Evolutionary conservation across 2,329 filamentous ascomycete species (phyloP).

Genomic region (Emydomyces testavorans): DNA sequence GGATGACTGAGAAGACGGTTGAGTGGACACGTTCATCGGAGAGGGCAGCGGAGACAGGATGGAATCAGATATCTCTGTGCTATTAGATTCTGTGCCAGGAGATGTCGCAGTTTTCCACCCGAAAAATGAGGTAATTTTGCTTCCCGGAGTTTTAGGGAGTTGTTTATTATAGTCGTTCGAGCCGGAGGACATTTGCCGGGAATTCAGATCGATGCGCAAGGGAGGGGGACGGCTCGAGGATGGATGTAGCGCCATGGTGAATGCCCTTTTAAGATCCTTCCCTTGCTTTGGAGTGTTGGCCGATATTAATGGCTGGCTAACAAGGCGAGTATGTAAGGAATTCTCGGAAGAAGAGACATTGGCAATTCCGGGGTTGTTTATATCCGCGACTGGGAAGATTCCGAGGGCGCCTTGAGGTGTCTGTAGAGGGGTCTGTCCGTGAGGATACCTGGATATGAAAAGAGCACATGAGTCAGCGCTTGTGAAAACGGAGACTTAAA

Average conservation of each 20-base stretch:
- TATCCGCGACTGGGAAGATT: conserved; percentile 15
- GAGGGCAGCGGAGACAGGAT: conserved; percentile 49
- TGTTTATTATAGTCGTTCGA: conserved; percentile 25
- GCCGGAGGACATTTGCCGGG: conserved; percentile 27
- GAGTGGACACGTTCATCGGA: conserved; percentile 35
- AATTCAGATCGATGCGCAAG: conserved; percentile 34
- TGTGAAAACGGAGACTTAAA: conserved; percentile 15
- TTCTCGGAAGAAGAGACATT: conserved; percentile 25
- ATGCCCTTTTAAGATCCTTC: conserved; percentile 25
- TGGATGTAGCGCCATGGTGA: conserved; percentile 37
- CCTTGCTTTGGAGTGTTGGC: conserved; percentile 42
- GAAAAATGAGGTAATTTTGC: conserved; percentile 55
- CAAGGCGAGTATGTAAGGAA: conserved; percentile 30
- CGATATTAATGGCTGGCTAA: conserved; percentile 40
- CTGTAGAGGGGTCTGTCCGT: conserved; percentile 25
- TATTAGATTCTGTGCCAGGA: conserved; percentile 47
- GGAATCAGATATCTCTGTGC: conserved; percentile 51
- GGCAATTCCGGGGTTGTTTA: conserved; percentile 26
- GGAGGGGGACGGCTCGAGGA: conserved; percentile 30
- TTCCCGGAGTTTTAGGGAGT: conserved; percentile 42
- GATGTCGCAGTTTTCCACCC: conserved; percentile 50
- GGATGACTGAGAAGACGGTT: conserved; percentile 13
- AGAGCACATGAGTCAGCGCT: conserved; percentile 20
- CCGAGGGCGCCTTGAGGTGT: conserved; percentile 22
- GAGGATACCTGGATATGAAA: conserved; percentile 30